phyloP scores from a whole-genome alignment of 352 stramenopile species.

The Pythium chondricola region DNA sequence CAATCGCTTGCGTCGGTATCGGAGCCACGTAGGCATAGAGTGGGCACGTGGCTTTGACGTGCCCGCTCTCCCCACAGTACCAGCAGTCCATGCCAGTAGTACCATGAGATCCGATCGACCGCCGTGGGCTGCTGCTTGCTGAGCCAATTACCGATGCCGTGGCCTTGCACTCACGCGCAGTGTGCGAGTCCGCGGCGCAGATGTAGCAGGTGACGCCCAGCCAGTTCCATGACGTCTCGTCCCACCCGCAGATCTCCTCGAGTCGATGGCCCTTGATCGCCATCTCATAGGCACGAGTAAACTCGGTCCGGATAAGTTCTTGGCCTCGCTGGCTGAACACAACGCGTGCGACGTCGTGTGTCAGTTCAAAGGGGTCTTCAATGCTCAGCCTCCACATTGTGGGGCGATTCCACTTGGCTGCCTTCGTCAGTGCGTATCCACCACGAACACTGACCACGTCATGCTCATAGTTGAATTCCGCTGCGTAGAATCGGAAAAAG shows the following conservation, averaged over 20 bases:
- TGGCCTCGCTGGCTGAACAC: constrained; percentile 72
- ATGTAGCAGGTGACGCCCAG: constrained; percentile 64
- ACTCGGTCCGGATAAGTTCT: constrained; percentile 50
- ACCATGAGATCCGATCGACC: neutral
- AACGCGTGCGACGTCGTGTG: constrained; percentile 70
- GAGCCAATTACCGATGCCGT: too few species aligned
- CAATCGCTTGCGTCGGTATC: neutral
- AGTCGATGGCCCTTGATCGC: constrained; percentile 36
- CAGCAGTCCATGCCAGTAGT: constrained; percentile 39
- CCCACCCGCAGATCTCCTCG: constrained; percentile 41
- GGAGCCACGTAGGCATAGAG: constrained; percentile 28
- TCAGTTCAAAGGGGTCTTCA: constrained; percentile 83
- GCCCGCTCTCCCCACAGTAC: constrained; percentile 68
- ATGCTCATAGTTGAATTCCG: constrained; percentile 93
- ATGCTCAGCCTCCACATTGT: constrained; percentile 78
- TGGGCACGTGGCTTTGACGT: constrained; percentile 71
- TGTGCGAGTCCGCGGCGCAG: constrained; percentile 41
- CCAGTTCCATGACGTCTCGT: constrained; percentile 43
- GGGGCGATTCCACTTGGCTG: constrained; percentile 60
- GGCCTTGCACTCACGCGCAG: constrained; percentile 55
- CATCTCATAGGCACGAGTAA: constrained; percentile 52
- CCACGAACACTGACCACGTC: constrained; percentile 91
- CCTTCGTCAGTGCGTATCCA: constrained; percentile 54
- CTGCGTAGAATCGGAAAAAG: constrained; percentile 97
- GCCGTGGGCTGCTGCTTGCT: constrained; percentile 17